A percentile compares a stretch with the other conserved stretches of the same genome.
These are phyloP conservation scores for Mrakia frigida DNA, from an alignment of 768 basidiomycete genomes.

Conservation along the genomic window DNA sequence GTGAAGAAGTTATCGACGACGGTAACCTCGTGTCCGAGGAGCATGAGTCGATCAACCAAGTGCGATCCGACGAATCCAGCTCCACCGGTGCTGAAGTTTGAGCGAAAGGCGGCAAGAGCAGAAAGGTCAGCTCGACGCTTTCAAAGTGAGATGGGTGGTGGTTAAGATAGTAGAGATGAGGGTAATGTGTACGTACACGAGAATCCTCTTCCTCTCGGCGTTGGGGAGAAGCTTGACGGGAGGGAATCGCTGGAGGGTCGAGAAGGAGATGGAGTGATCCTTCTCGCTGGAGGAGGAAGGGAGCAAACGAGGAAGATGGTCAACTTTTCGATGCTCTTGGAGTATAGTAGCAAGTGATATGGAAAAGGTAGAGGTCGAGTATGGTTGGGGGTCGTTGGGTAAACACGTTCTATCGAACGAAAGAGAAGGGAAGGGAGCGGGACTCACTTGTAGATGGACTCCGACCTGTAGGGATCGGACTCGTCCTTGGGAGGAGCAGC, in stretches of 20 bases:
- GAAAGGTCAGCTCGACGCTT: not conserved
- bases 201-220: constrained; percentile 72
- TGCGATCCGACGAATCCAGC: constrained; percentile 99
- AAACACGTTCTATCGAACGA: not conserved
- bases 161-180: no score
- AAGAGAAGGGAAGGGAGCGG: not conserved
- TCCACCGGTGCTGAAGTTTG: constrained; percentile 72
- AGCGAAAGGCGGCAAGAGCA: not conserved
- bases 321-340: not conserved
- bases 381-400: not conserved
- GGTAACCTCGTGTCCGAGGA: constrained; percentile 94
- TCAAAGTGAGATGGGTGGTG: no score
- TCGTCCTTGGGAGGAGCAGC: constrained; percentile 34
- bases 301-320: not conserved
- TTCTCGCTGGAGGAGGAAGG: constrained; percentile 51
- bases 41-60: constrained; percentile 92
- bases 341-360: not conserved
- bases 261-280: constrained; percentile 74
- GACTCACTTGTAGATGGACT: constrained; percentile 66
- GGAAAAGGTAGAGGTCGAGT: not conserved
- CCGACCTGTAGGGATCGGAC: constrained; percentile 58
- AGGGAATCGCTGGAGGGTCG: constrained; percentile 83
- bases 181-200: constrained; percentile 46
- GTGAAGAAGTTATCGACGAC: constrained; percentile 99
- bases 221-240: constrained; percentile 83